Evolutionary conservation across 192 early-diverging fungal species (phyloP).

Genomic region (Mortierella claussenii): DNA sequence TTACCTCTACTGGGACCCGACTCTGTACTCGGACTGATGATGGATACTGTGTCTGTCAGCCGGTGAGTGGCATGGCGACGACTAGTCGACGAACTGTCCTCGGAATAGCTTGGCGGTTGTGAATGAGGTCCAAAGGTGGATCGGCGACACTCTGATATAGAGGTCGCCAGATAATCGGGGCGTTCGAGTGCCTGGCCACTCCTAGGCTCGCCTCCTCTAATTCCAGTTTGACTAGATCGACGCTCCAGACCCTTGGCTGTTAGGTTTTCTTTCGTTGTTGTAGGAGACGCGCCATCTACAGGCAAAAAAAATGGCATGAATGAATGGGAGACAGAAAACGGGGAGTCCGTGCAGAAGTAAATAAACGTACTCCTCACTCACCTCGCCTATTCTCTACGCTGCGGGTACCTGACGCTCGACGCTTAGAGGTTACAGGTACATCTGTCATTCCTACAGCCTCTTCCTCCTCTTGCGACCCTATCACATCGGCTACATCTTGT

Average conservation of each 20-base stretch:
- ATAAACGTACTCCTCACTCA: too few relatives aligned
- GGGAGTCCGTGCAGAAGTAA: too few relatives aligned
- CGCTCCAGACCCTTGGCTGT: neutral
- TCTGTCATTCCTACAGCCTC: neutral
- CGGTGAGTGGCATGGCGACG: constrained; percentile 6
- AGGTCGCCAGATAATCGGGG: neutral
- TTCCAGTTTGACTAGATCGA: neutral
- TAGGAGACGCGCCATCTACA: too few relatives aligned
- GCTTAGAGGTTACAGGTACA: constrained; percentile 12
- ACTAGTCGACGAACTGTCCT: neutral
- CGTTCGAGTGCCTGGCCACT: constrained; percentile 6
- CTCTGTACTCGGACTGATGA: constrained; percentile 4
- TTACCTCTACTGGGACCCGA: neutral
- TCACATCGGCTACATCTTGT: neutral
- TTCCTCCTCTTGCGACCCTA: constrained; percentile 23
- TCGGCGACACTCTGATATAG: neutral
- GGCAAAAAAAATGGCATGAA: too few relatives aligned
- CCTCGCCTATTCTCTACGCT: constrained; percentile 12
- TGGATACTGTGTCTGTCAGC: constrained; percentile 11
- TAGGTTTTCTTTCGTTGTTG: too few relatives aligned
- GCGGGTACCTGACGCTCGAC: constrained; percentile 17
- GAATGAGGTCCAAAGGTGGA: neutral
- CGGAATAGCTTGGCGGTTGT: constrained; percentile 1
- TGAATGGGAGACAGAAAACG: too few relatives aligned
- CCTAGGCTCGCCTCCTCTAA: neutral